These are phyloP conservation scores for Helicostylum pulchrum DNA, from an alignment of 192 early-diverging fungal species.

Conservation along the genomic window DNA sequence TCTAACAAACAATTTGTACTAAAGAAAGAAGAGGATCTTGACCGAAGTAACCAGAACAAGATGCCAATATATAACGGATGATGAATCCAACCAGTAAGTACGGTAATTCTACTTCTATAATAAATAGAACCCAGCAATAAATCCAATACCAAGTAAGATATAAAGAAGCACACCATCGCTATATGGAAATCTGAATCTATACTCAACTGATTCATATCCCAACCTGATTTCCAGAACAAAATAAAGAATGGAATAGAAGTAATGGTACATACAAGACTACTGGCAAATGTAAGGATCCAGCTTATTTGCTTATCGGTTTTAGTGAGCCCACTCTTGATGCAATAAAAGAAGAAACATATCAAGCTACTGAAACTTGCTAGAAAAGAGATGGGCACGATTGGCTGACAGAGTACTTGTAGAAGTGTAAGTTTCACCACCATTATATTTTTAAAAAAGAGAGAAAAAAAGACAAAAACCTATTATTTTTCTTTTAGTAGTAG, in stretches of 20 bases:
- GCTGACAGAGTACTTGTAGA: conserved; percentile 13
- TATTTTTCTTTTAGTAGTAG: neutral
- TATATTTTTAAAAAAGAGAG: neutral
- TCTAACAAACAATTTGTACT: conserved; percentile 53
- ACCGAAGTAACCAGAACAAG: conserved; percentile 23
- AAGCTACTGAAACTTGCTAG: conserved; percentile 3
- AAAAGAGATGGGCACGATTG: conserved; percentile 17
- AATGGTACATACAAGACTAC: conserved; percentile 23
- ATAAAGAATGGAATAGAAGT: conserved; percentile 25
- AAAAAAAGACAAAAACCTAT: neutral
- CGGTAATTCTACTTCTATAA: conserved; percentile 47
- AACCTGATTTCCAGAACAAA: conserved; percentile 22
- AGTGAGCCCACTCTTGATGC: conserved; percentile 14
- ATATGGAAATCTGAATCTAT: conserved; percentile 24
- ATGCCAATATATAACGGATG: conserved; percentile 53
- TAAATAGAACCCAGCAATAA: conserved; percentile 49
- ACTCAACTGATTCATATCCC: conserved; percentile 19
- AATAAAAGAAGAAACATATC: conserved; percentile 13
- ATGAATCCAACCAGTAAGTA: conserved; percentile 58
- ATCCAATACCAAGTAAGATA: conserved; percentile 51
- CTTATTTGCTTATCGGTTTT: conserved; percentile 29
- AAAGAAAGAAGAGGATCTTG: conserved; percentile 36
- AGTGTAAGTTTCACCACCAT: conserved; percentile 13
- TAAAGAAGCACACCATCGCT: conserved; percentile 49
- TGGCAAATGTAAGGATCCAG: conserved; percentile 32